Percentiles rank a stretch among this genome's conserved stretches.
These are phyloP conservation scores for Picea sitchensis DNA, from an alignment of 75 land plant species.

Conservation along the genomic window DNA sequence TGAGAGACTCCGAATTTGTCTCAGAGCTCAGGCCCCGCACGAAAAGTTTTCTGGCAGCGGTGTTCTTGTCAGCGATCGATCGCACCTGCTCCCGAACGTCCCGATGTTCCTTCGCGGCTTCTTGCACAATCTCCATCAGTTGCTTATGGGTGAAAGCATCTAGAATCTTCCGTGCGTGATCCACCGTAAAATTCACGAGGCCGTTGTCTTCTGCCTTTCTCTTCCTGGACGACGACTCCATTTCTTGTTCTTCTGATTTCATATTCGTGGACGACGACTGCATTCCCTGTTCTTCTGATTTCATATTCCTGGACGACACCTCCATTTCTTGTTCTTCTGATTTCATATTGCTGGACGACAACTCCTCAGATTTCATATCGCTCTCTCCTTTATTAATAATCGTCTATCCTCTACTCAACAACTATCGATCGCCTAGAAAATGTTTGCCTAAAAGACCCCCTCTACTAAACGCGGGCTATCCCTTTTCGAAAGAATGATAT, in stretches of 20 bases:
- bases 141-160: slow-evolving; percentile 45
- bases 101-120: slow-evolving; percentile 24
- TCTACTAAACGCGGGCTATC: no score
- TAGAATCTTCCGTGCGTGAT: slow-evolving; percentile 53
- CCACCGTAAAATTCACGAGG: slow-evolving; percentile 22
- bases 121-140: slow-evolving; percentile 43
- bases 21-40: slow-evolving; percentile 72
- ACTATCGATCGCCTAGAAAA: no score
- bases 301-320: no score
- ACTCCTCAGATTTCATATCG: no score
- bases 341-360: no score
- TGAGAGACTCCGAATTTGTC: slow-evolving; percentile 51
- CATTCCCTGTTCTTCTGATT: no score
- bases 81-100: slow-evolving; percentile 48
- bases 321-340: no score
- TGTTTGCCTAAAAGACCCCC: no score
- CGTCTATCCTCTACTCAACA: no score
- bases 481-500: no score
- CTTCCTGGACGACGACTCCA: slow-evolving; percentile 28
- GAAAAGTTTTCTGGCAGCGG: slow-evolving; percentile 61
- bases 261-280: no score
- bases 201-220: slow-evolving; percentile 67
- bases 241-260: slow-evolving; percentile 5
- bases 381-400: no score
- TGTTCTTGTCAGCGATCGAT: slow-evolving; percentile 51